Conservation (phyloP, 2,329 filamentous ascomycete genomes). For the Chalara sp. region DNA sequence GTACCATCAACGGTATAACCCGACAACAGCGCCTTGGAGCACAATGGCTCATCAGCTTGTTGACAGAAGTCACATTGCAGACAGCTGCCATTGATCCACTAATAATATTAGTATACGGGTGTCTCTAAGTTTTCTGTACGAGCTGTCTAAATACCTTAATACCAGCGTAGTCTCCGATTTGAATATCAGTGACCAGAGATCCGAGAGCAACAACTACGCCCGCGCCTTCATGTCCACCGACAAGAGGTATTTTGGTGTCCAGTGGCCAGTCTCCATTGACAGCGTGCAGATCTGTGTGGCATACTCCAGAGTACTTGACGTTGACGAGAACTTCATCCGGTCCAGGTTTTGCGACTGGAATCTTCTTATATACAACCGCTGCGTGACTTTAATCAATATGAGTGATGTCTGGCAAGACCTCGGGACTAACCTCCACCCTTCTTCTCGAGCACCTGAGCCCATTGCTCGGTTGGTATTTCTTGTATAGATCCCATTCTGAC, state of each 20-base stretch:
- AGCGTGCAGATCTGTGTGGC: constrained; percentile 79
- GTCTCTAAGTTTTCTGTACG: background rate
- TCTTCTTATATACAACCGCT: constrained; percentile 69
- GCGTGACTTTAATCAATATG: background rate
- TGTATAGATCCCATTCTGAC: too few species aligned
- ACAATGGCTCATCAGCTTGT: constrained; percentile 75
- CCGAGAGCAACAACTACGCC: constrained; percentile 78
- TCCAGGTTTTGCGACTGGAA: constrained; percentile 73
- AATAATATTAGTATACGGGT: constrained; percentile 8
- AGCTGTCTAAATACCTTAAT: constrained; percentile 47
- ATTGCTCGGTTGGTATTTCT: constrained; percentile 74
- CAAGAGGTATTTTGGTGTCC: constrained; percentile 72
- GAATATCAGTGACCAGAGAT: constrained; percentile 67
- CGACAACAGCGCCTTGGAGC: constrained; percentile 65
- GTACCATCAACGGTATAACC: constrained; percentile 90
- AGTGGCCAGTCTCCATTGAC: constrained; percentile 89
- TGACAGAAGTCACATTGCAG: constrained; percentile 79
- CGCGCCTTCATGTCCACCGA: constrained; percentile 76
- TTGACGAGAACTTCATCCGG: constrained; percentile 90
- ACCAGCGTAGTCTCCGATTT: constrained; percentile 79
- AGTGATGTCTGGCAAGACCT: background rate
- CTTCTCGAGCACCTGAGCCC: constrained; percentile 86
- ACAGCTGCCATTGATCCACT: constrained; percentile 86
- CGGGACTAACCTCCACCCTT: constrained; percentile 57
- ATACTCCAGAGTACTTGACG: constrained; percentile 85